A percentile compares a stretch with the other conserved stretches of the same genome.
phyloP scores from a whole-genome alignment of 202 grass and related monocot genomes.

The Setaria italica region DNA sequence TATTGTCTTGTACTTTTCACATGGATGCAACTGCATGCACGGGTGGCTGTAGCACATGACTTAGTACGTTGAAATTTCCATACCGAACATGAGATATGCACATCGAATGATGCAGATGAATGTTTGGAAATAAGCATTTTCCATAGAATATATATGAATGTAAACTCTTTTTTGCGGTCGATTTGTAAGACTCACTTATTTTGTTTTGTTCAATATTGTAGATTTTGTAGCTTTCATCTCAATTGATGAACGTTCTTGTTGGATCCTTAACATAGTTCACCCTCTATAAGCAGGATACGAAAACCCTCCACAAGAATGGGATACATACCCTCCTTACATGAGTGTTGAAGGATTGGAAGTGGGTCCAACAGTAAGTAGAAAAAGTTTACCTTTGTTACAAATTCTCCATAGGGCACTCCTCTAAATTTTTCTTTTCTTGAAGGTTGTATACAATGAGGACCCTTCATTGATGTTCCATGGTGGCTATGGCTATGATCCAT shows the following conservation, averaged over 20 bases:
- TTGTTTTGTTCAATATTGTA: conserved; percentile 12
- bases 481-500: conserved; percentile 94
- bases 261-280: conserved; percentile 36
- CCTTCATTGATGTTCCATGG: conserved; percentile 83
- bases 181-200: not conserved
- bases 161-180: conserved; percentile 21
- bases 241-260: conserved; percentile 42
- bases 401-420: conserved; percentile 20
- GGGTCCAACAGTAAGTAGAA: conserved; percentile 65
- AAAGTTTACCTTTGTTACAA: not conserved
- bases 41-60: too few relatives aligned
- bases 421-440: conserved; percentile 44
- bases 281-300: conserved; percentile 58
- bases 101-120: too few relatives aligned
- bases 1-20: too few relatives aligned
- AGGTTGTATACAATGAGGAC: conserved; percentile 93
- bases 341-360: conserved; percentile 80
- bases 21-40: too few relatives aligned
- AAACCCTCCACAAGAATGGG: conserved; percentile 73
- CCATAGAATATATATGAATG: not conserved
- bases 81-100: too few relatives aligned
- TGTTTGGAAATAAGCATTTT: too few relatives aligned
- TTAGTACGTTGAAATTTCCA: too few relatives aligned
- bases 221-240: conserved; percentile 21
- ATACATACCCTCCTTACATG: conserved; percentile 73